Evolutionary conservation across 2,329 filamentous ascomycete species (phyloP).

Genomic region (Aspergillus hortae): DNA sequence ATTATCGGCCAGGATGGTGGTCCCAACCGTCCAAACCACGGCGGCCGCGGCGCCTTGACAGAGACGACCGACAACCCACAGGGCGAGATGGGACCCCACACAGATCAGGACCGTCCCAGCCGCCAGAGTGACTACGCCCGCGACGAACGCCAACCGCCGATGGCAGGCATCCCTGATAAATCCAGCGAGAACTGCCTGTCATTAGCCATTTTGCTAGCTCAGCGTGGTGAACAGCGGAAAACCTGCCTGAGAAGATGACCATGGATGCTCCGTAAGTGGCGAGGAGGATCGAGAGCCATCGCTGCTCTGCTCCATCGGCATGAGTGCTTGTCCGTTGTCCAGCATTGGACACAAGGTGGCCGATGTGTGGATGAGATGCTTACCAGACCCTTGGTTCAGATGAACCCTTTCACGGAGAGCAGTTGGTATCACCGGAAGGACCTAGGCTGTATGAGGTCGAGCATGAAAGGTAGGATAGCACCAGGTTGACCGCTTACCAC

Average conservation of each 20-base stretch:
- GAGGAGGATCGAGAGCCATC: neutral
- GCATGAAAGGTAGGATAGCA: neutral
- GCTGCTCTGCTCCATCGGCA: neutral
- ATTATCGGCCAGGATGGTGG: constrained; percentile 68
- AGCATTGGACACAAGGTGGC: neutral
- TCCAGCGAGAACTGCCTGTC: neutral
- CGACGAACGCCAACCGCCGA: neutral
- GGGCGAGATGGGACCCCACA: constrained; percentile 56
- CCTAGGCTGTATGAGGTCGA: neutral
- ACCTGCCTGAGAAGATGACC: neutral
- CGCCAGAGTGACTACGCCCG: neutral
- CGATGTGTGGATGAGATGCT: neutral
- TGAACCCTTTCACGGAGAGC: neutral
- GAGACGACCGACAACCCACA: constrained; percentile 61
- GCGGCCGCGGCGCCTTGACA: constrained; percentile 67
- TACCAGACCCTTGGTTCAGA: neutral
- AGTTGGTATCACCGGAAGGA: neutral
- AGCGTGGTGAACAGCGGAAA: neutral
- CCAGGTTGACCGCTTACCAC: neutral
- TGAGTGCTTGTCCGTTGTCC: neutral
- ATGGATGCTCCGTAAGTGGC: neutral
- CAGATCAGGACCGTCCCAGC: constrained; percentile 59
- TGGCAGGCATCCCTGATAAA: neutral
- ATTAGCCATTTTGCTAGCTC: neutral
- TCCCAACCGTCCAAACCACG: constrained; percentile 70